Base-by-base conservation (phyloP, 208 protist species). In the Acanthamoeba sp. region DNA sequence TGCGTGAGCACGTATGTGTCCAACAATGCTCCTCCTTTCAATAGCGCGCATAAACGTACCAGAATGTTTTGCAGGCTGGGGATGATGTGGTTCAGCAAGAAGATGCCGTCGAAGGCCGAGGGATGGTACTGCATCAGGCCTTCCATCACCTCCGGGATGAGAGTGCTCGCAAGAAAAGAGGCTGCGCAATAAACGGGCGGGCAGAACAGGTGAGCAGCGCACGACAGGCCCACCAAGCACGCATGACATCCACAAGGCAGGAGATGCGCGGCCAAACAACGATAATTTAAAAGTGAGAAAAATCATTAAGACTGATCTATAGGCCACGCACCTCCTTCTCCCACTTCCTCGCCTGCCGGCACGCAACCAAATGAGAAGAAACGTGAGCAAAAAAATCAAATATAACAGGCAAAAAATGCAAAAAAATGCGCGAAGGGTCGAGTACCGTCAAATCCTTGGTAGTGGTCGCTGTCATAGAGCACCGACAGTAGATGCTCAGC, bases 111-210 rank as follows among this genome's bases (percentile, higher is more conserved):
- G 38, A 52, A 82, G 36, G 71, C 71, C 6, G 18, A 4, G 22
- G 34, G 71, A 27, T 82, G 71, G 71, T 82, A 82, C 71, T 82
- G 71, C n/a, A 82, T 1, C 36, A 82, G 71, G 27, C 71, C 71
- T 22, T 82, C 71, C 40, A 82, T 40, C 10, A 82, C 36, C 38
- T 82, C 40, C 20, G 71, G 71, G 1, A 82, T 82, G 9, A 82
- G 38, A 12, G 5, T 50, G 24, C 40, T 18, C 38, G 71, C 71
- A 34, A 82, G 71, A 14, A 52, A 82, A n/a, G 71, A n/a, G 24
- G 71, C 71, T 82, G 22, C 38, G 14, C 22, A 48, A 10, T 48
- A 48, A 48, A 14, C 6, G 45, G 10, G 48, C 3, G 48, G 1
- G 20, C 1, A 52, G 48, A 52, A 52, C 48, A 52, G n/a, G n/a